These are phyloP conservation scores for Lichtheimia hyalospora DNA, from an alignment of 371 early-diverging fungal species.

Conservation along the genomic window DNA sequence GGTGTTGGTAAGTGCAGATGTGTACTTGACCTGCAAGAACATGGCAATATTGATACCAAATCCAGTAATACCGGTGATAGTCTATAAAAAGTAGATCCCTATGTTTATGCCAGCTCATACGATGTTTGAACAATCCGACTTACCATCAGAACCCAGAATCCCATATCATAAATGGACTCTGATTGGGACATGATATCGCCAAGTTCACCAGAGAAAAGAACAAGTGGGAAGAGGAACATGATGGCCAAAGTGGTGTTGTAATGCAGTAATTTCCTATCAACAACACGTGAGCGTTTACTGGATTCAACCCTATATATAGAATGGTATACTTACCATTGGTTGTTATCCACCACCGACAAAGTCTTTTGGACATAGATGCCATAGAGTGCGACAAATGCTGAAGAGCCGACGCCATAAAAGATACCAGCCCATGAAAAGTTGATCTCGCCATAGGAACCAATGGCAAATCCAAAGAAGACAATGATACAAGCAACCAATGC, in stretches of 20 bases:
- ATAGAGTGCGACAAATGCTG: slow-evolving; percentile 72
- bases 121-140: no score
- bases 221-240: slow-evolving; percentile 58
- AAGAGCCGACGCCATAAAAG: slow-evolving; percentile 68
- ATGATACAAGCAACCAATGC: slow-evolving; percentile 64
- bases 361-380: slow-evolving; percentile 80
- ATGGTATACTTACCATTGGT: slow-evolving; percentile 58
- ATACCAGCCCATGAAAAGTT: slow-evolving; percentile 73
- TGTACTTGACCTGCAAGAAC: slow-evolving; percentile 78
- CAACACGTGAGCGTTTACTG: background rate
- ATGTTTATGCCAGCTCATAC: background rate
- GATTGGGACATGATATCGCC: slow-evolving; percentile 44
- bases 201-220: slow-evolving; percentile 65
- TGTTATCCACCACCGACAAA: slow-evolving; percentile 62
- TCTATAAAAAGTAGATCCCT: slow-evolving; percentile 24
- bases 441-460: slow-evolving; percentile 72
- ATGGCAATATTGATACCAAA: slow-evolving; percentile 78
- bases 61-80: slow-evolving; percentile 67
- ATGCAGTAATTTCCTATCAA: slow-evolving; percentile 60
- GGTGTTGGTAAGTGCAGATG: slow-evolving; percentile 77
- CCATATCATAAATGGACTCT: slow-evolving; percentile 48
- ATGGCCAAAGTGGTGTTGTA: slow-evolving; percentile 74
- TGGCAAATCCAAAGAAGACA: slow-evolving; percentile 71
- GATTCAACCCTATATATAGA: background rate
- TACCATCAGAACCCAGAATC: slow-evolving; percentile 73